Base-by-base conservation (phyloP, 2,329 filamentous ascomycete species). In the Monilinia vaccinii-corymbosi region DNA sequence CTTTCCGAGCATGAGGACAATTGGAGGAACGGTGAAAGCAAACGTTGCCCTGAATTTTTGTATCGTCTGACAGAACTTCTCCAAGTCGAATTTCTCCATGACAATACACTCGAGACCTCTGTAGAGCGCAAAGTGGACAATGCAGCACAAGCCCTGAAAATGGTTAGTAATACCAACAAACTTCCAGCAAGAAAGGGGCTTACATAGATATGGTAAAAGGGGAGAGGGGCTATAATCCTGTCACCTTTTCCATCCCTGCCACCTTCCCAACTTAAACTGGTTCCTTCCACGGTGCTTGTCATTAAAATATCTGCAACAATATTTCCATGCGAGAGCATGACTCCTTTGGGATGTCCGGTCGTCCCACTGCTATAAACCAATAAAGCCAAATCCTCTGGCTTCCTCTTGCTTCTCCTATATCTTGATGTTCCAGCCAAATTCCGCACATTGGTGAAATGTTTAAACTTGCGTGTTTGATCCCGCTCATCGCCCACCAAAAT, bases 191-290 rank as follows among this genome's bases (percentile, higher is more conserved):
- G 14, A n/a, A 23, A 31, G n/a, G 7, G 11, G 69, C 82, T 66
- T 74, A 88, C 90, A 70, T 96, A 96, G 64, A 96, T 92, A 71
- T 96, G 91, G 75, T 91, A 96, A 73, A 96, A 94, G 0, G 92
- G 92, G 13, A 96, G 74, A 61, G 96, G 87, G 1, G 88, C 89
- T 8, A 97, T 73, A 34, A 94, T 77, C 61, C 81, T 84, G 71
- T 96, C 92, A 0, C 84, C 81, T 60, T 83, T 78, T 10, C 83
- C 84, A 68, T 82, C 81, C 2, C 76, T 70, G 0, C 82, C 80
- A 5, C 85, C 84, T 44, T 81, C 76, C 71, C 82, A 82, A 23
- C 74, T 76, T 58, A 89, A 72, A 47, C 83, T 78, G 0, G 75
- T 76, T 1, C 74, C 76, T 60, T 91, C 86, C 5, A 79, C 75